Evolutionary conservation across 441 rosid genomes (phyloP), one percentile per base, ranked within the genome.

Genomic region (Pelargonium exstipulatum): DNA sequence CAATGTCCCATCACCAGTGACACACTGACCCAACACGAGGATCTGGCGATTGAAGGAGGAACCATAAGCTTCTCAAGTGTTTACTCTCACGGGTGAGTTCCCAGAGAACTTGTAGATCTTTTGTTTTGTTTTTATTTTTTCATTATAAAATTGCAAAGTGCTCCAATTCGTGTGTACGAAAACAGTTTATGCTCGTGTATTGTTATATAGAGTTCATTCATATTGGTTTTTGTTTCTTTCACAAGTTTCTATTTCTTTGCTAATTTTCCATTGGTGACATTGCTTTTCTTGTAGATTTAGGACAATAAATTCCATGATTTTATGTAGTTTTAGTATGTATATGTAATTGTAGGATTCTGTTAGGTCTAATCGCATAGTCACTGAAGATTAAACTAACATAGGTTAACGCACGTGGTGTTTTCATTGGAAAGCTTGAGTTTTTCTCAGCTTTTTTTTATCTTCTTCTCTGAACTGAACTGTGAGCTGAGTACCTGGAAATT

Each of bases 1-100:
- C 94, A 83, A 71, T 77, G 87, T 74, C 88, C 85, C 49, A 60
- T 80, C 62, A 60, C 76, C n/a, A 73, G 75, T 70, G 90, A 82
- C 62, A 20, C 69, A 13, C 58, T 76, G 73, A 82, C 76, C 67
- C 86, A 77, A 75, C 78, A 63, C 62, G 87, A 87, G 55, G 87
- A 85, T 71, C 77, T 84, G 67, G 74, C 81, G 48, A 77, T 87
- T 40, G 95, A 88, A 84, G 90, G 90, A 71, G 95, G 95, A 62
- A 87, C 81, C 17, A 88, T 88, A 68, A 88, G 75, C 81, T 85
- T 88, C 67, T 88, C 95, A 8, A 85, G 83, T 67, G 74, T 43
- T 68, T 88, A 88, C 73, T 84, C 88, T 26, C 81, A 82, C 32
- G 86, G 83, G 88, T 84, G 71, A 51, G 79, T 71, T 42, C 13